These are phyloP conservation scores for Suillus lakei DNA, from an alignment of 768 basidiomycete genomes.

Conservation along the genomic window DNA sequence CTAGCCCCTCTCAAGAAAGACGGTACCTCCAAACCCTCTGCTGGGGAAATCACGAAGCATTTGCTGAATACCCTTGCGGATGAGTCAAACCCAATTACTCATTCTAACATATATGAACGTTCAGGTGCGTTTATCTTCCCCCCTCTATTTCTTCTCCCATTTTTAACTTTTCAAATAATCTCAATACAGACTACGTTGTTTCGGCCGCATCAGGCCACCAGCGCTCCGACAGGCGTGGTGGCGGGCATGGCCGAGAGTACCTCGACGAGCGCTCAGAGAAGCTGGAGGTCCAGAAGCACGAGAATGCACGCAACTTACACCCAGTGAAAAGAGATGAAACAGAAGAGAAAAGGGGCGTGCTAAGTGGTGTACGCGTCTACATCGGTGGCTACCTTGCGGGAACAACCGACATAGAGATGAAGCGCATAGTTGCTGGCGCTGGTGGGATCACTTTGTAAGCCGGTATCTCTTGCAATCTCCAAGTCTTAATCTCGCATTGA, in stretches of 20 bases:
- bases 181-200: conserved; percentile 54
- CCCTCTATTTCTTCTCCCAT: neutral
- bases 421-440: conserved; percentile 62
- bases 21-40: conserved; percentile 39
- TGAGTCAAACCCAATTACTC: conserved; percentile 78
- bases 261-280: conserved; percentile 51
- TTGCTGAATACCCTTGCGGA: conserved; percentile 66
- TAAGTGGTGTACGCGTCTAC: conserved; percentile 59
- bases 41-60: conserved; percentile 56
- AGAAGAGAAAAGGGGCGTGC: conserved; percentile 27
- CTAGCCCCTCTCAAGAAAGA: conserved; percentile 35
- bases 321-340: conserved; percentile 7
- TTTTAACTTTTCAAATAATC: neutral
- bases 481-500: conserved; percentile 6
- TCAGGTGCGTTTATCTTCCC: conserved; percentile 49
- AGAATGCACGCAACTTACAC: conserved; percentile 12
- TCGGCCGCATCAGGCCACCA: conserved; percentile 76
- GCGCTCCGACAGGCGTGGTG: conserved; percentile 50
- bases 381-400: conserved; percentile 71
- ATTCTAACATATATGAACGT: conserved; percentile 65
- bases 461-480: neutral
- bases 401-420: conserved; percentile 85
- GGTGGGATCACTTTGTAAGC: conserved; percentile 72
- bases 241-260: conserved; percentile 39
- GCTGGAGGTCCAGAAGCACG: conserved; percentile 38